Base-by-base conservation (phyloP, 148 eudicot species). In the Persicaria tinctoria region DNA sequence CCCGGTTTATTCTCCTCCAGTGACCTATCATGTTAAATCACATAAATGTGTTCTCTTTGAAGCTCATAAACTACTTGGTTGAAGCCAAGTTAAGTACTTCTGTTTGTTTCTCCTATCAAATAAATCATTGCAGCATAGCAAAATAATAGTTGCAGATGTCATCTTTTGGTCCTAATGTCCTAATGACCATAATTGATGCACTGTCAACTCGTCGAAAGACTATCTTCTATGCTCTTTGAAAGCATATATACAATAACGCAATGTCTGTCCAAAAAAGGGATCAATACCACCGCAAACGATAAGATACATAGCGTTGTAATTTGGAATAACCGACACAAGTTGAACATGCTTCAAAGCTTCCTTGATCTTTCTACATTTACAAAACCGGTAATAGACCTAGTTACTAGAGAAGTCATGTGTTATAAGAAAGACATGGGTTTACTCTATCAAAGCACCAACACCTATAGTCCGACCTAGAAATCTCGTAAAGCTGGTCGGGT, bases 381-480 rank as follows among this genome's bases (percentile, higher is more conserved):
- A 32, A 32, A 1, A 32, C 41, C 41, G 41, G 41, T 32, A 32
- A 32, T 32, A 32, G 41, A 32, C 41, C 41, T 32, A 32, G 41
- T 32, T 32, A 32, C 41, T 32, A 32, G 0, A 32, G 41, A 55
- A 55, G 7, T 55, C 20, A 1, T n/a, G 59, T 54, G 59, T 55
- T n/a, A 1, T 55, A 55, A 55, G 18, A 20, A 4, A n/a, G 59
- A 1, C 20, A 55, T n/a, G 16, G 59, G 16, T 55, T 0, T 55
- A 55, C 59, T 18, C 32, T 57, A 75, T 91, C 98, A 72, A 91
- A 82, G 84, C 98, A 94, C 95, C 97, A 94, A 63, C 98, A 94
- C 12, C 90, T 89, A 68, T 82, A 94, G 78, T 91, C 96, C 10
- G 96, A 86, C 86, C 97, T 88, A 41, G 98, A 94, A 62, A 91